Evolutionary conservation across 768 basidiomycete genomes (phyloP), one percentile per base, ranked within the genome.

Genomic region (Rhodotorula babjevae): DNA sequence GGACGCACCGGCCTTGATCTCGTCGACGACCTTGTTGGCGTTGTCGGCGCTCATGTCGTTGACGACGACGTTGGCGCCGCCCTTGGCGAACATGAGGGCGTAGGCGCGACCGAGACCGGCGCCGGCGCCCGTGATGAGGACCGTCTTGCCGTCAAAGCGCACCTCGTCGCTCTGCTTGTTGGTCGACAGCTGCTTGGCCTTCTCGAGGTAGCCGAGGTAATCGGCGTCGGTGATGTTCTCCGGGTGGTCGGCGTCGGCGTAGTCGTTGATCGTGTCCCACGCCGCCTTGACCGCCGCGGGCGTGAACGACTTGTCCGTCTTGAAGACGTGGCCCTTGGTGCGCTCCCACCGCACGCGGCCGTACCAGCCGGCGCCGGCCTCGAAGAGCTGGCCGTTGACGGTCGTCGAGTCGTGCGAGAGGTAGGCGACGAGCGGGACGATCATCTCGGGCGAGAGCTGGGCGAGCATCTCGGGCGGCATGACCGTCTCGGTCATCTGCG

Each of bases 51-150:
- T 92, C 60, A 97, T 89, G 78, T 99, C 96, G 80, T 98, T 99
- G 56, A 98, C 87, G 58, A 98, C 90, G 46, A 99, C 91, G 77
- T 96, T 96, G 18, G 93, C 95, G n/a, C 96, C 95, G 16, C 94
- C 87, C 65, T 86, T 87, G 36, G 86, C 91, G 79, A 90, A 98
- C 90, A 97, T 91, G 56, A 89, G 85, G 0, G 96, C 91, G 79
- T 98, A 96, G 3, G 87, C 86, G 42, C 96, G 88, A 27, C 96
- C 96, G 44, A 99, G 87, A 64, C 95, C 96, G 40, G 90, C 92
- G 55, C 95, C 95, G 14, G 93, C 91, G 52, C 95, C 96, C 5
- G 96, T 98, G 76, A 98, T 86, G 77, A 99, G 88, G 70, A 90
- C 91, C 19, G 93, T 95, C 83, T 97, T 89, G 25, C 88, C 90